Evolutionary conservation across 257 asterid genomes (phyloP), one percentile per base, ranked within the genome.

Genomic region (Dorcoceras hygrometricum): DNA sequence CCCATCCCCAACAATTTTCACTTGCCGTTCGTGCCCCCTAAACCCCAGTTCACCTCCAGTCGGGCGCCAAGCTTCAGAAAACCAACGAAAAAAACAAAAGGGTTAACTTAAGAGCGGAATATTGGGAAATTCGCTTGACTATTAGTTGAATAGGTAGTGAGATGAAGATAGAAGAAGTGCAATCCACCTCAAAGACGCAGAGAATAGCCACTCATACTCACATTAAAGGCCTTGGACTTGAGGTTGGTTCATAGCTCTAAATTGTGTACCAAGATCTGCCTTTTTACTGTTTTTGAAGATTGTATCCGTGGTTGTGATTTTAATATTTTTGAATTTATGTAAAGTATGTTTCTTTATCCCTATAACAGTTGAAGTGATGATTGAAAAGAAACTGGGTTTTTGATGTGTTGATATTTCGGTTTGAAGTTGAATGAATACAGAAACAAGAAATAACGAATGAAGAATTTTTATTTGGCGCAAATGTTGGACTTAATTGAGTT

Each of bases 141-240:
- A 43, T 16, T 1, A 11, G 50, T 39, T 29, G n/a, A 39, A 12
- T 39, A 43, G 53, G 53, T 8, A 10, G 62, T 18, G 57, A 50
- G 64, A 82, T 82, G 85, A 82, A 73, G 80, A 82, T 82, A 8
- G 87, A 82, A 72, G 85, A 82, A 77, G 85, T 82, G 39, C 85
- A 82, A 25, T 82, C 87, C 58, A 82, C 87, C 62, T 48, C 78
- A 4, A 82, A 82, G 79, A 82, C 80, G 72, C 83, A 82, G 77
- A 74, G 87, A 65, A 75, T 82, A 48, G 85, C 85, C 57, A 77
- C 85, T 69, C 87, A 82, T 61, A 82, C 85, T 56, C 87, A 82
- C 72, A 82, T 82, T 59, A 82, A 84, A 81, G 89, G 83, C 70
- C 84, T 83, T 53, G 86, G 86, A 59, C 85, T 82, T 34, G 80